A percentile compares a stretch with the other conserved stretches of the same genome.
phyloP scores from a whole-genome alignment of 2,329 filamentous ascomycete genomes.

The Aspergillus melleus region DNA sequence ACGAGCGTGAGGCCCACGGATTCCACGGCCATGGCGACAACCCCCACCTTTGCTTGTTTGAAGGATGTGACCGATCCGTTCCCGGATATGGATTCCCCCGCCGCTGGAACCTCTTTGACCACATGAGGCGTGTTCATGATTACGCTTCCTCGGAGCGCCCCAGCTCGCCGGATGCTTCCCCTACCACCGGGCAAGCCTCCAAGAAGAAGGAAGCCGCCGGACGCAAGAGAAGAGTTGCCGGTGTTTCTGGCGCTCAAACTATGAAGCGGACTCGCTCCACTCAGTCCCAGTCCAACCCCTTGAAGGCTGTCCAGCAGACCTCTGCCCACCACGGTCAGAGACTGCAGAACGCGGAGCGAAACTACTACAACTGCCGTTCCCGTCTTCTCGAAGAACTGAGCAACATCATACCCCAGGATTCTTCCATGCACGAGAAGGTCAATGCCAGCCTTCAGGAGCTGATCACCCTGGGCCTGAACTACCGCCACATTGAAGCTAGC shows the following conservation, averaged over 20 bases:
- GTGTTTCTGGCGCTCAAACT: constrained; percentile 35
- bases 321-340: constrained; percentile 39
- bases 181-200: constrained; percentile 26
- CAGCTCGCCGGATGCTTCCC: constrained; percentile 43
- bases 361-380: constrained; percentile 43
- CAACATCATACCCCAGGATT: constrained; percentile 42
- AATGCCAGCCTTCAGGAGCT: constrained; percentile 47
- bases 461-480: constrained; percentile 44
- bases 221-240: constrained; percentile 43
- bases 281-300: constrained; percentile 35
- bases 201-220: constrained; percentile 43
- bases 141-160: constrained; percentile 49
- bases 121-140: constrained; percentile 92
- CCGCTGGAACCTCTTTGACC: constrained; percentile 93
- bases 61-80: constrained; percentile 80
- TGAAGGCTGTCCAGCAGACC: constrained; percentile 35
- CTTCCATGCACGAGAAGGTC: constrained; percentile 44
- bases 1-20: constrained; percentile 93
- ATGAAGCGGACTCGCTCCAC: constrained; percentile 46
- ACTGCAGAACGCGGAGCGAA: constrained; percentile 43
- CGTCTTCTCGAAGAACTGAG: constrained; percentile 41
- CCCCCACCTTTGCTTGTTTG: constrained; percentile 84
- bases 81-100: constrained; percentile 87
- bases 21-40: constrained; percentile 94
- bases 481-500: constrained; percentile 44